Percentiles rank a stretch among this genome's conserved stretches.
Evolutionary conservation across 495 filamentous ascomycete genomes (phyloP).

Genomic region (Aspergillus steynii): DNA sequence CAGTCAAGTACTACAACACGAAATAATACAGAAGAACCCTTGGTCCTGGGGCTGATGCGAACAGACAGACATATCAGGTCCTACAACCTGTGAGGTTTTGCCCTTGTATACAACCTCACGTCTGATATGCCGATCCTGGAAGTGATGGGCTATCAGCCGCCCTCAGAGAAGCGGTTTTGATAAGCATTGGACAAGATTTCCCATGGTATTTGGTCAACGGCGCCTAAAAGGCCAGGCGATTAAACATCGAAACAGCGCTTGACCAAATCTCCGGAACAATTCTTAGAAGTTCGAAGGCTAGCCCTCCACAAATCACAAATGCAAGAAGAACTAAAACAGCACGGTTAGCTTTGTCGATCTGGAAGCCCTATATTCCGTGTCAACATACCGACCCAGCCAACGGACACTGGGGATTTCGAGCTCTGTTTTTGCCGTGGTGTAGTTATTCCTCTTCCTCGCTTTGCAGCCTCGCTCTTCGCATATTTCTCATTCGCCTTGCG

Average conservation of each 20-base stretch:
- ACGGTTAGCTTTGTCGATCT: background rate
- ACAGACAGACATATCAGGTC: too few relatives aligned
- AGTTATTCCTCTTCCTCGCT: slow-evolving; percentile 77
- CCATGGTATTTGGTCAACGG: background rate
- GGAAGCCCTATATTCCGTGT: background rate
- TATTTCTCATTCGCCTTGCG: slow-evolving; percentile 85
- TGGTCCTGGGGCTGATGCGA: too few relatives aligned
- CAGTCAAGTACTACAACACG: background rate
- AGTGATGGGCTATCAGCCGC: background rate
- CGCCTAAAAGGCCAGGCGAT: slow-evolving; percentile 12
- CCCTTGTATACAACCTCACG: too few relatives aligned
- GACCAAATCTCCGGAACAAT: slow-evolving; percentile 62
- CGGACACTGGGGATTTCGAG: slow-evolving; percentile 76
- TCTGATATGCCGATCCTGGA: background rate
- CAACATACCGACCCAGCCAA: slow-evolving; percentile 77
- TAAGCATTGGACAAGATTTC: background rate
- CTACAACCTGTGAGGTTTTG: too few relatives aligned
- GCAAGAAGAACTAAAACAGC: slow-evolving; percentile 63
- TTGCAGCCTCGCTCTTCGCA: slow-evolving; percentile 73
- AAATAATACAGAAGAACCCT: background rate
- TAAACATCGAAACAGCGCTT: slow-evolving; percentile 26
- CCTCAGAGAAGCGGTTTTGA: background rate
- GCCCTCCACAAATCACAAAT: slow-evolving; percentile 82
- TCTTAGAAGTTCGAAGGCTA: slow-evolving; percentile 79
- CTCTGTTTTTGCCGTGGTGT: slow-evolving; percentile 67